Evolutionary conservation across 1,139 yeast species (phyloP), one percentile per base, ranked within the genome.

Genomic region (Saccharomyces hybrid): DNA sequence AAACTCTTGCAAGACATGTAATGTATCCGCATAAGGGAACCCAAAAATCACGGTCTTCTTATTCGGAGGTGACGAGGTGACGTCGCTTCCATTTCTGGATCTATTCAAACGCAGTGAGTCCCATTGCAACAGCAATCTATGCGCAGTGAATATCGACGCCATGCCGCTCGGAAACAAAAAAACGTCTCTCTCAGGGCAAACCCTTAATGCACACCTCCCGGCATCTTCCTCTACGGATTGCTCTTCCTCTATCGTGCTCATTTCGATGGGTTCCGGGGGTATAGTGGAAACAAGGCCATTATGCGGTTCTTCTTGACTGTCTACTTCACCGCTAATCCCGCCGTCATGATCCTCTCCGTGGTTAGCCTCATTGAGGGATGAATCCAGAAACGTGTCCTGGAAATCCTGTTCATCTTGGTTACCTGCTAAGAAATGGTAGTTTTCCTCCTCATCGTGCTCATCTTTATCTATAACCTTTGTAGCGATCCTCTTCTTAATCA

Each of bases 21-120:
- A 75, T 0, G 98, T 91, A 67, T 93, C 99, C 29, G 89, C 95
- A 68, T 91, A 93, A 6, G 98, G 97, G 71, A 91, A 91, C 0
- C 99, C 98, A 71, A 87, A 90, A 71, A 96, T 88, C 1, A 90
- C 95, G 0, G 95, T 83, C 68, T 88, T 88, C 61, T 78, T 76
- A 46, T 76, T 75, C 3, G 71, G 66, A 59, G 54, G 51, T 47
- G 54, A 54, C 58, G 58, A 14, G 58, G 61, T 48, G 59, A 49
- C 52, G 49, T 56, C 58, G 26, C 58, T 51, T 5, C 44, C 44
- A 31, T 57, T 56, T 54, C 67, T 60, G 13, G 63, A 59, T 28
- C 69, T 59, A 34, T 56, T 58, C 4, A 67, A 69, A 32, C 71
- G 59, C 31, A 61, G 60, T 13, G 67, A 55, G 52, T 69, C 72